Percentiles rank a stretch among this genome's conserved stretches.
phyloP scores from a whole-genome alignment of 2,329 filamentous ascomycete species.

The Xylaria sp. region DNA sequence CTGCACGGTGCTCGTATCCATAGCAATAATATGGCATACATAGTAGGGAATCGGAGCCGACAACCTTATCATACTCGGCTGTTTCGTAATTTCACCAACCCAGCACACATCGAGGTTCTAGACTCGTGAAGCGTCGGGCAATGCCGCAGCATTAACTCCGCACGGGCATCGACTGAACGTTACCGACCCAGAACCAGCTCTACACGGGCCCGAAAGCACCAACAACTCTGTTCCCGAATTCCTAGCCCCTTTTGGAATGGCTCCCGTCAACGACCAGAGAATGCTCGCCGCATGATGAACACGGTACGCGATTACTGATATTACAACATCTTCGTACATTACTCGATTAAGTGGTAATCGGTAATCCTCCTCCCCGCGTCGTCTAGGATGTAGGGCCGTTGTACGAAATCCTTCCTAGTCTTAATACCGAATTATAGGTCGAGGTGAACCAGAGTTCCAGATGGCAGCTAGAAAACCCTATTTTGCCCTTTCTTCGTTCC shows the following conservation, averaged over 20 bases:
- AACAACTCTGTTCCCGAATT: background rate
- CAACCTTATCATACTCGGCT: background rate
- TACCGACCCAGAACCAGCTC: background rate
- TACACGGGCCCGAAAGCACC: background rate
- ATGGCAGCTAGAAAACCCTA: background rate
- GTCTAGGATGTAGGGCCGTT: slow-evolving; percentile 2
- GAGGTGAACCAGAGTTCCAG: slow-evolving; percentile 11
- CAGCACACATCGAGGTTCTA: too few species aligned
- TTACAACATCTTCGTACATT: background rate
- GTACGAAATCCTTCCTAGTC: slow-evolving; percentile 20
- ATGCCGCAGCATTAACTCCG: background rate
- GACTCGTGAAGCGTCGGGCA: background rate
- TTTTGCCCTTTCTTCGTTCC: background rate
- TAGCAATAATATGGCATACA: background rate
- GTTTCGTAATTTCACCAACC: too few species aligned
- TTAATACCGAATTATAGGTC: slow-evolving; percentile 8
- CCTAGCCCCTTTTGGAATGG: background rate
- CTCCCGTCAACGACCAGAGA: background rate
- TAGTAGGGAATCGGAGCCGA: background rate
- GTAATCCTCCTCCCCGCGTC: background rate
- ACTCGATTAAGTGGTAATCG: background rate
- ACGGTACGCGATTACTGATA: background rate
- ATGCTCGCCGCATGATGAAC: background rate
- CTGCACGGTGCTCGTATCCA: background rate
- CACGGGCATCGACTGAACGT: background rate